Conservation (phyloP, 129 eudicot genomes). For the Helianthus annuus region HanXRQr2.0-SUNRISE NC_035438.2:34554661-34555160, state of each 20-base stretch:
- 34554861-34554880: conserved; percentile 94
- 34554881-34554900: conserved; percentile 84
- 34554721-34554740: conserved; percentile 98
- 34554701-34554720: conserved; percentile 85
- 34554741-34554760: conserved; percentile 88
- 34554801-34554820: conserved; percentile 69
- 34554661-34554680: conserved; percentile 87
- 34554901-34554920: conserved; percentile 95
- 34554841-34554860: conserved; percentile 98
- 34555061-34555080: conserved; percentile 90
- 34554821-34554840: conserved; percentile 88
- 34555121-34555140: conserved; percentile 70
- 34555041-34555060: conserved; percentile 70
- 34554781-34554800: conserved; percentile 77
- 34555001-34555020: conserved; percentile 99
- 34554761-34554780: conserved; percentile 99
- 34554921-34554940: conserved; percentile 96
- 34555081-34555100: conserved; percentile 64
- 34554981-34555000: conserved; percentile 93
- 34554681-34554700: conserved; percentile 76
- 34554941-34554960: conserved; percentile 79
- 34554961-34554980: conserved; percentile 95
- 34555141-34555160: conserved; percentile 57
- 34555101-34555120: conserved; percentile 55
- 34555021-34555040: conserved; percentile 81